phyloP scores from a whole-genome alignment of 805 yeast species.

The Suhomyces faveliae region DNA sequence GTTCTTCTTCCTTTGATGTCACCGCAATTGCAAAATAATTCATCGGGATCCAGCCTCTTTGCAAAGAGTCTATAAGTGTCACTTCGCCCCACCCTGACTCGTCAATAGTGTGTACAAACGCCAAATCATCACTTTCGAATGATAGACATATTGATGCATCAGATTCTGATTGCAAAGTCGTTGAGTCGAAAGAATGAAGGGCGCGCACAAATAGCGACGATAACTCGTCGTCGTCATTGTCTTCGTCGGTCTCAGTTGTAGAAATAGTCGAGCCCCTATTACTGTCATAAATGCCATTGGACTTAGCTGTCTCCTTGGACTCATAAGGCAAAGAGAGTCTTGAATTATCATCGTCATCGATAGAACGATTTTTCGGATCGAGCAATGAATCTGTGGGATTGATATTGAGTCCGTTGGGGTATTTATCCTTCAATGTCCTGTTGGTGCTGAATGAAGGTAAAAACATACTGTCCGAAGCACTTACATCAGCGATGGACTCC shows the following conservation, averaged over 20 bases:
- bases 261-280: conserved; percentile 6
- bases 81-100: conserved; percentile 90
- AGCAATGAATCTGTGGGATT: conserved; percentile 15
- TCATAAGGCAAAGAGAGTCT: background rate
- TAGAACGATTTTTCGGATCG: conserved; percentile 14
- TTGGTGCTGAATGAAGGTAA: conserved; percentile 12
- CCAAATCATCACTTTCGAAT: conserved; percentile 65
- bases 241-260: conserved; percentile 4
- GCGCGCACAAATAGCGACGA: conserved; percentile 57
- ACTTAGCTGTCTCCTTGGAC: background rate
- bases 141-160: conserved; percentile 75
- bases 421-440: conserved; percentile 12
- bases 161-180: conserved; percentile 57
- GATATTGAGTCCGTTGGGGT: conserved; percentile 26
- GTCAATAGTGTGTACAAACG: conserved; percentile 75
- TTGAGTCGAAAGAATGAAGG: conserved; percentile 56
- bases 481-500: background rate
- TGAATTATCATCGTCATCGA: background rate
- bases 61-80: conserved; percentile 58
- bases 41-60: conserved; percentile 85
- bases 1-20: conserved; percentile 21
- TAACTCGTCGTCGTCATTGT: conserved; percentile 45
- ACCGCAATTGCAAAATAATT: conserved; percentile 63
- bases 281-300: background rate
- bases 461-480: background rate